phyloP scores from a whole-genome alignment of 1,139 yeast genomes.

The Wickerhamomyces sp. region DNA sequence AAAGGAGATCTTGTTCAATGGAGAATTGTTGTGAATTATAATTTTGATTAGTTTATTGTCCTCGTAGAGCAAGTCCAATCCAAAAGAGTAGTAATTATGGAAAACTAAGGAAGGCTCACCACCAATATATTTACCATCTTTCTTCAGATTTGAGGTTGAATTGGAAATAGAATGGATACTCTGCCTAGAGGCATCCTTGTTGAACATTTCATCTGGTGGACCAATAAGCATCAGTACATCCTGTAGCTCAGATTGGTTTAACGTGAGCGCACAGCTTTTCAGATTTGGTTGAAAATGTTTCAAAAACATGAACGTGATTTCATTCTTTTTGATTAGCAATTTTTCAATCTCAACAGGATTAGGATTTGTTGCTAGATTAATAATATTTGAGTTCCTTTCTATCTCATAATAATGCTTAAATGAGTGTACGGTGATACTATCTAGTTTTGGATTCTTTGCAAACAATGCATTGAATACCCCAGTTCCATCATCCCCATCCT shows the following conservation, averaged over 20 bases:
- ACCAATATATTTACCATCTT: background rate
- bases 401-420: constrained; percentile 7
- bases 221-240: constrained; percentile 45
- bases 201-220: constrained; percentile 52
- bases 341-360: constrained; percentile 7
- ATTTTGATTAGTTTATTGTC: constrained; percentile 37
- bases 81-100: constrained; percentile 52
- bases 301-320: constrained; percentile 28
- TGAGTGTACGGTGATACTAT: constrained; percentile 12
- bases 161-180: constrained; percentile 32
- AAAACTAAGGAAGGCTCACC: constrained; percentile 23
- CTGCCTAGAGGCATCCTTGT: constrained; percentile 43
- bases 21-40: constrained; percentile 46
- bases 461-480: constrained; percentile 7
- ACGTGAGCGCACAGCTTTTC: constrained; percentile 3
- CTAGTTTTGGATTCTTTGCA: constrained; percentile 9
- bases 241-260: constrained; percentile 46
- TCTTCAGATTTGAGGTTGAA: background rate
- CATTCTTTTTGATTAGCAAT: background rate
- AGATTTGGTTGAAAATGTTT: constrained; percentile 10
- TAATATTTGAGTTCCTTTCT: background rate
- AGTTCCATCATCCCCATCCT: background rate
- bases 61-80: constrained; percentile 48
- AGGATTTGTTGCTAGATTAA: background rate
- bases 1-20: constrained; percentile 40